These are phyloP conservation scores for Coniella lustricola DNA, from an alignment of 2,329 filamentous ascomycete genomes.

Conservation along the genomic window DNA sequence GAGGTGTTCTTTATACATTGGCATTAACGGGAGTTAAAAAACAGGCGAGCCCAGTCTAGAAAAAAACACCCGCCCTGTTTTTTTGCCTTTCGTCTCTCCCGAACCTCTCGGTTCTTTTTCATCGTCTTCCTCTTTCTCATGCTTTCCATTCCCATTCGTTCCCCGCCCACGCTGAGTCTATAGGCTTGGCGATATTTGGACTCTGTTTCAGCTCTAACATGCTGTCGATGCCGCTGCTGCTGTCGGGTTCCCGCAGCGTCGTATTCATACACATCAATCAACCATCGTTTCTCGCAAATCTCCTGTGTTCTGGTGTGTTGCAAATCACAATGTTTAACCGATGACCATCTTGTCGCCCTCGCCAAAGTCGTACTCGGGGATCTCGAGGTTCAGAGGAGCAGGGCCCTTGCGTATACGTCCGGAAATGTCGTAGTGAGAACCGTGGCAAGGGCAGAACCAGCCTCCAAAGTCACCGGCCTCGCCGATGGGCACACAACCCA, in stretches of 20 bases:
- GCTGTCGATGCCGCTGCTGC: background rate
- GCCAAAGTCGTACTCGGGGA: constrained; percentile 87
- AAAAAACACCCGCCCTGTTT: constrained; percentile 11
- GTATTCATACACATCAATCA: constrained; percentile 11
- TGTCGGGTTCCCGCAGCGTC: background rate
- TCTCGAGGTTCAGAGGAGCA: constrained; percentile 93
- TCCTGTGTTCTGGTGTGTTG: background rate
- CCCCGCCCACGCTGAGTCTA: constrained; percentile 10
- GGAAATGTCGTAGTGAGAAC: constrained; percentile 99
- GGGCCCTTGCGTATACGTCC: constrained; percentile 97
- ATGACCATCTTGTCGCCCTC: constrained; percentile 85
- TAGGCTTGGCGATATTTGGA: constrained; percentile 5
- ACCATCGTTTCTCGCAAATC: background rate
- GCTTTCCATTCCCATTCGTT: background rate
- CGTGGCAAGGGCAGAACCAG: constrained; percentile 99
- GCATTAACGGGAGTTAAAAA: constrained; percentile 6
- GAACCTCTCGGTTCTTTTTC: too few species aligned
- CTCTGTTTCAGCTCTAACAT: background rate
- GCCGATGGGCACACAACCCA: constrained; percentile 98
- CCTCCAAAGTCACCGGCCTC: constrained; percentile 97
- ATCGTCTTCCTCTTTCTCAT: too few species aligned
- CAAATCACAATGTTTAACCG: constrained; percentile 56
- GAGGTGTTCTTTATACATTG: constrained; percentile 22
- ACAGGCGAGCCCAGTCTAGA: constrained; percentile 17
- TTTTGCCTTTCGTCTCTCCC: background rate